Conservation (phyloP, 106 monocot species). For the Alisma plantagoaquatica region DNA sequence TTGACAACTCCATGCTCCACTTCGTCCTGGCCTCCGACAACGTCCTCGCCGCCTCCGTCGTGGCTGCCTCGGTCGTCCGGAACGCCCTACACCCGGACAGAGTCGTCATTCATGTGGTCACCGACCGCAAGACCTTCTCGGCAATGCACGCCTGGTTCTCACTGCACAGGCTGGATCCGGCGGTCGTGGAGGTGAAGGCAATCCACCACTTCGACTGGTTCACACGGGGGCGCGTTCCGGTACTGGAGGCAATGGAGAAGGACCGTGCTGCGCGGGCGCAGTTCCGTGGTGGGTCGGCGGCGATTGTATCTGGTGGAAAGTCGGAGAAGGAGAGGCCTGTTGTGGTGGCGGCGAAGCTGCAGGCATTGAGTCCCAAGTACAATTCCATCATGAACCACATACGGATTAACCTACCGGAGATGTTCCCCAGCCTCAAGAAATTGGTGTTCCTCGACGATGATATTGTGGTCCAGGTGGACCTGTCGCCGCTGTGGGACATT, state of each 20-base stretch:
- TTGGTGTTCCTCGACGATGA: conserved; percentile 43
- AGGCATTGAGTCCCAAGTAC: conserved; percentile 76
- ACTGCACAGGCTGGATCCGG: conserved; percentile 47
- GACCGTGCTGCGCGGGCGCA: conserved; percentile 40
- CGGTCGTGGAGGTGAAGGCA: conserved; percentile 63
- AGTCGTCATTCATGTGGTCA: conserved; percentile 60
- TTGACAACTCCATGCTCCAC: conserved; percentile 43
- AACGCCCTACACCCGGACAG: conserved; percentile 29
- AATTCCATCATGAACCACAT: conserved; percentile 79
- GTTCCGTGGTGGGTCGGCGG: conserved; percentile 59
- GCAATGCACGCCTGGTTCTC: conserved; percentile 88
- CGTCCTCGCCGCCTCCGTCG: conserved; percentile 57
- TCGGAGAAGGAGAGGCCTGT: conserved; percentile 39
- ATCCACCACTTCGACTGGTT: conserved; percentile 86
- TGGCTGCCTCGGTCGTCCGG: conserved; percentile 47
- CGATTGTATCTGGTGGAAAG: conserved; percentile 46
- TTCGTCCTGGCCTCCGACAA: conserved; percentile 81
- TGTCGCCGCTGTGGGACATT: conserved; percentile 39
- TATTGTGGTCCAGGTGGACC: conserved; percentile 31
- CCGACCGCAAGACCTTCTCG: conserved; percentile 62
- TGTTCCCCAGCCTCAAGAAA: conserved; percentile 61
- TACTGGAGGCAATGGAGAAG: conserved; percentile 79
- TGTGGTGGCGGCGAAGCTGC: conserved; percentile 71
- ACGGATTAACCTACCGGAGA: conserved; percentile 79
- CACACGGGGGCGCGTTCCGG: conserved; percentile 45